A percentile compares a stretch with the other conserved stretches of the same genome.
These are phyloP conservation scores for Reticulascus tulasneorum DNA, from an alignment of 2,329 filamentous ascomycete genomes.

Conservation along the genomic window DNA sequence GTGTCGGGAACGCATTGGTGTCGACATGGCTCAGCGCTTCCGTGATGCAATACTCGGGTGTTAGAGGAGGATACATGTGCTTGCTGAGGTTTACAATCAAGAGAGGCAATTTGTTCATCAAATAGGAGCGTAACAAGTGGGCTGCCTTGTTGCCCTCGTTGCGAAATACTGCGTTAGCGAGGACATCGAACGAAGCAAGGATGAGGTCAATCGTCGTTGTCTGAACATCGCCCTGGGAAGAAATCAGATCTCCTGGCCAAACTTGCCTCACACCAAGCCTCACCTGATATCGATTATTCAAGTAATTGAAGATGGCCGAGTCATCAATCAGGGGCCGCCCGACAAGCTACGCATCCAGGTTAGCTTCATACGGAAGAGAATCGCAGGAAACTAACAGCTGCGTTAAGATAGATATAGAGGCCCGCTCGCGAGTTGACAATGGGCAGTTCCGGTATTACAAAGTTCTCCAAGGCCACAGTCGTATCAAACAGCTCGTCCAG, in stretches of 20 bases:
- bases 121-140: slow-evolving; percentile 77
- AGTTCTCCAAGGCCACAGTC: slow-evolving; percentile 50
- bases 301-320: slow-evolving; percentile 68
- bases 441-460: slow-evolving; percentile 60
- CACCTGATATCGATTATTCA: slow-evolving; percentile 82
- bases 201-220: slow-evolving; percentile 77
- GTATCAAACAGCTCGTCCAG: slow-evolving; percentile 58
- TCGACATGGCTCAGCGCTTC: slow-evolving; percentile 77
- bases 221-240: slow-evolving; percentile 67
- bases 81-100: slow-evolving; percentile 48
- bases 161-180: slow-evolving; percentile 80
- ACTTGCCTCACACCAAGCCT: slow-evolving; percentile 10
- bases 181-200: slow-evolving; percentile 80
- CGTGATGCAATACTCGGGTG: slow-evolving; percentile 64
- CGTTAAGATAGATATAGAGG: slow-evolving; percentile 80
- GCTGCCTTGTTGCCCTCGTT: slow-evolving; percentile 55
- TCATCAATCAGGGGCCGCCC: slow-evolving; percentile 84
- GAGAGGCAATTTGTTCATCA: slow-evolving; percentile 65
- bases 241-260: not conserved
- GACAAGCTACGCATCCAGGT: slow-evolving; percentile 55
- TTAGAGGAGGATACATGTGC: slow-evolving; percentile 73
- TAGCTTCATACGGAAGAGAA: slow-evolving; percentile 13
- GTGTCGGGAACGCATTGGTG: slow-evolving; percentile 67
- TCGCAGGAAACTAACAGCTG: slow-evolving; percentile 56
- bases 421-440: slow-evolving; percentile 73